Base-by-base conservation (phyloP, 2,329 filamentous ascomycete species). In the Ilyonectria sp. region DNA sequence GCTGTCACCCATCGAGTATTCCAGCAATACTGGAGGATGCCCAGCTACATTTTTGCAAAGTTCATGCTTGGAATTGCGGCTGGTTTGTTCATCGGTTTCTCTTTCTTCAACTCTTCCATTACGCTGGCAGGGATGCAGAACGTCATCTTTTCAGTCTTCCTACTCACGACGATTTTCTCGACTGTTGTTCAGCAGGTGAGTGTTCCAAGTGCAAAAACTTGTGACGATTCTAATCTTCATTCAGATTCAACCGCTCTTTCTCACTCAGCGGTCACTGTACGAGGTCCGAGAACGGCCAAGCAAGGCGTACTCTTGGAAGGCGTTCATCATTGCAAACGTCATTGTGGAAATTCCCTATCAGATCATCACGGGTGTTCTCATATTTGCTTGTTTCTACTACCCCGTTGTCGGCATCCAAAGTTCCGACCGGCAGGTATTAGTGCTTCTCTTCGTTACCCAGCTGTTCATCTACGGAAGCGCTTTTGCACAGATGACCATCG, bases 1-100 rank as follows among this genome's bases (percentile, higher is more conserved):
- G 85, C 90, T 65, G 92, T 94, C 47, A 89, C 89, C 2, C 73
- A 85, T 10, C 90, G 93, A 64, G 89, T 94, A 8, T 94, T 94
- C 81, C 87, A 93, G 75, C 93, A 96, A 77, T 95, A 94, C 84
- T 95, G 93, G 93, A 88, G 93, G 49, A 93, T 90, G 62, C 93
- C 93, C 0, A 85, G 85, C 11, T 96, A 96, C 80, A 90, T 96
- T 75, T 92, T 93, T 78, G 88, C 92, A 62, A 95, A 95, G 82
- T 78, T 88, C 2, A 79, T 86, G 1, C 87, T 95, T 19, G 90
- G 82, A 3, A 69, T 87, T 58, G 84, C 89, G 65, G 85, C 89
- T 35, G 84, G 87, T 7, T 83, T 95, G 2, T 95, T 94, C 76
- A 91, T 94, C 67, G 93, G 92, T 1, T 93, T 94, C 78, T 92